These are phyloP conservation scores for Conidiobolus incongruus DNA, from an alignment of 371 early-diverging fungal genomes.

Conservation along the genomic window DNA sequence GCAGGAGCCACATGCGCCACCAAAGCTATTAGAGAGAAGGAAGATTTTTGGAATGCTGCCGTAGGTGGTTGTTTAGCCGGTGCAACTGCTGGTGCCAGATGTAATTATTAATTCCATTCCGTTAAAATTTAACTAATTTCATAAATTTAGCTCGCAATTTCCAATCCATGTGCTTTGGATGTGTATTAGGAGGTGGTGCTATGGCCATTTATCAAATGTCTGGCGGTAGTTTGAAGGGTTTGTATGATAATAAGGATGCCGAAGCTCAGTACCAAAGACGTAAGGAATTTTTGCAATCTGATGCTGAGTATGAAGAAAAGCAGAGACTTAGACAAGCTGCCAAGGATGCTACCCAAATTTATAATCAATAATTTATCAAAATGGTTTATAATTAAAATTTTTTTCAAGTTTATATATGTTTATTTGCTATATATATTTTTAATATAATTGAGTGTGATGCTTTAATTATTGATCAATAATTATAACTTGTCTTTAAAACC, in stretches of 20 bases:
- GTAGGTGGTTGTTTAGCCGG: conserved; percentile 1
- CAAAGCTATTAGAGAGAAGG: not conserved
- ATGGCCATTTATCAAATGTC: not conserved
- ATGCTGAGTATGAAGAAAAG: not conserved
- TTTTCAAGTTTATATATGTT: too few species aligned
- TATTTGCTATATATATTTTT: too few species aligned
- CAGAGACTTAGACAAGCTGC: too few species aligned
- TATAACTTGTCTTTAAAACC: too few species aligned
- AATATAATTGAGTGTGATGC: too few species aligned
- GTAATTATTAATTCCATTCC: not conserved
- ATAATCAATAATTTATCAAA: too few species aligned
- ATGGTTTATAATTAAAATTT: too few species aligned
- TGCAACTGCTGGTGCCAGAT: not conserved
- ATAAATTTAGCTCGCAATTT: not conserved
- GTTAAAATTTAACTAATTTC: not conserved
- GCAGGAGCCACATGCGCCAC: not conserved
- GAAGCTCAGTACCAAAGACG: not conserved
- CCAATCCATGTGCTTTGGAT: not conserved
- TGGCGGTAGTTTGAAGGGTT: not conserved
- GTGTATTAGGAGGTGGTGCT: not conserved
- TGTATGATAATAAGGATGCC: not conserved
- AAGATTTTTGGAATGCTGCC: conserved; percentile 1
- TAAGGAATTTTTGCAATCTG: not conserved
- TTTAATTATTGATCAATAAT: too few species aligned
- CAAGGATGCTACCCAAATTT: too few species aligned